Conservation (phyloP, 108 stramenopile species). For the Seminavis robusta region DNA sequence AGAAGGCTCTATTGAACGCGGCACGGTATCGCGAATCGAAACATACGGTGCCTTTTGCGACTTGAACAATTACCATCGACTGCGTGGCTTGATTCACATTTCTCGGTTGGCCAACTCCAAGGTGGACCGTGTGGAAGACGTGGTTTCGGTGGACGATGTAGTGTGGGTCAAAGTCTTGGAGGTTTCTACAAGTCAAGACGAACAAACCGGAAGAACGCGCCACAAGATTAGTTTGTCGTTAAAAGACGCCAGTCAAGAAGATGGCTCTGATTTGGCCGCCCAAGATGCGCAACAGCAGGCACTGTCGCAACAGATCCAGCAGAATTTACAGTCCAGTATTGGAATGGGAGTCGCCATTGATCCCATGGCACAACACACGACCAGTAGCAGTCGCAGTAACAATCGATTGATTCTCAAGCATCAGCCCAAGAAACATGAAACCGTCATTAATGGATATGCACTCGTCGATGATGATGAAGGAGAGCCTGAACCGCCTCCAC, state of each 20-base stretch:
- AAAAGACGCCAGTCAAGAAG: conserved; percentile 68
- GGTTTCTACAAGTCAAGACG: conserved; percentile 2
- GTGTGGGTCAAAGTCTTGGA: conserved; percentile 47
- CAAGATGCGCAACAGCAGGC: background rate
- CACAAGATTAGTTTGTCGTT: conserved; percentile 47
- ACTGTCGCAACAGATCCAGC: conserved; percentile 7
- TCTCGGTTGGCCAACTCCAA: conserved; percentile 41
- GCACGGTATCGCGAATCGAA: conserved; percentile 50
- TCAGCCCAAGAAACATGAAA: background rate
- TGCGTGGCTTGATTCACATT: conserved; percentile 60
- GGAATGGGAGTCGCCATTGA: conserved; percentile 68
- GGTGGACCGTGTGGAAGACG: conserved; percentile 48
- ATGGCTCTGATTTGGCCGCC: conserved; percentile 14
- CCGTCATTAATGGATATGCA: conserved; percentile 40
- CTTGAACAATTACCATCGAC: conserved; percentile 11
- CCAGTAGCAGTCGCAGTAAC: too few species aligned
- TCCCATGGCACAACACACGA: conserved; percentile 67
- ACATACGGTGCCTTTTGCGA: conserved; percentile 61
- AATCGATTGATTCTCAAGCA: conserved; percentile 20
- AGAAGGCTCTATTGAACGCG: conserved; percentile 24
- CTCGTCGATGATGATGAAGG: conserved; percentile 71
- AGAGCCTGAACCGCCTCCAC: conserved; percentile 20
- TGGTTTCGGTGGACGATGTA: conserved; percentile 18
- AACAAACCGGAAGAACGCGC: conserved; percentile 10
- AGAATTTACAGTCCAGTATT: conserved; percentile 59